Percentiles rank a stretch among this genome's conserved stretches.
Evolutionary conservation across 108 stramenopile genomes (phyloP).

Genomic region (Nannochloropsis oceanica): DNA sequence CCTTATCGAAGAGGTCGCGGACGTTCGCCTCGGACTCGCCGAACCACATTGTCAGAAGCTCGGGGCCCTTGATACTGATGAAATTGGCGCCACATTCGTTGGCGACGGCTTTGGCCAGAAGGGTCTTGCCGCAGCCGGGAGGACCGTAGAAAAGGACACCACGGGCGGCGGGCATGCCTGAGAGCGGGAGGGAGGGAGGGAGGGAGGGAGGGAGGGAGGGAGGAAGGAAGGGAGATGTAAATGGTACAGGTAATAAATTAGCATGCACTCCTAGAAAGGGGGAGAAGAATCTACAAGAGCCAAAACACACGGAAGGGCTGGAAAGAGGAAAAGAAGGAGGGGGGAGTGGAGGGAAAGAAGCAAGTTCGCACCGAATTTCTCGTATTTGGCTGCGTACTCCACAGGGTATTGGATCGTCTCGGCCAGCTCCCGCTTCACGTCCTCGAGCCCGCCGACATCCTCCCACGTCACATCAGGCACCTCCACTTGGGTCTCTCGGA

Average conservation of each 20-base stretch:
- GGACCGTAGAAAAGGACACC: constrained; percentile 98
- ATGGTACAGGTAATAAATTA: background rate
- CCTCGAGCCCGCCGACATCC: constrained; percentile 96
- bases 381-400: constrained; percentile 88
- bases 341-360: too few relatives aligned
- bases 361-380: constrained; percentile 75
- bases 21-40: constrained; percentile 99
- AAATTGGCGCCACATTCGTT: constrained; percentile 99
- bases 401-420: constrained; percentile 96
- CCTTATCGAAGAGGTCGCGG: constrained; percentile 96
- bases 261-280: background rate
- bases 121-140: constrained; percentile 95
- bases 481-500: constrained; percentile 84
- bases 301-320: background rate
- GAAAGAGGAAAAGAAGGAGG: too few relatives aligned
- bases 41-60: constrained; percentile 96
- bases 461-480: constrained; percentile 92
- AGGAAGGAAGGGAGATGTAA: background rate
- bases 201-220: background rate
- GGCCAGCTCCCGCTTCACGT: constrained; percentile 93
- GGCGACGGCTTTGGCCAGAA: constrained; percentile 98
- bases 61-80: constrained; percentile 98
- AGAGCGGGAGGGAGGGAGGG: background rate
- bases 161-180: constrained; percentile 72
- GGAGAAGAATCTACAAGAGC: background rate